These are phyloP conservation scores for Leptomonas pyrrhocoris DNA, from an alignment of 208 protist genomes.

Conservation along the genomic window DNA sequence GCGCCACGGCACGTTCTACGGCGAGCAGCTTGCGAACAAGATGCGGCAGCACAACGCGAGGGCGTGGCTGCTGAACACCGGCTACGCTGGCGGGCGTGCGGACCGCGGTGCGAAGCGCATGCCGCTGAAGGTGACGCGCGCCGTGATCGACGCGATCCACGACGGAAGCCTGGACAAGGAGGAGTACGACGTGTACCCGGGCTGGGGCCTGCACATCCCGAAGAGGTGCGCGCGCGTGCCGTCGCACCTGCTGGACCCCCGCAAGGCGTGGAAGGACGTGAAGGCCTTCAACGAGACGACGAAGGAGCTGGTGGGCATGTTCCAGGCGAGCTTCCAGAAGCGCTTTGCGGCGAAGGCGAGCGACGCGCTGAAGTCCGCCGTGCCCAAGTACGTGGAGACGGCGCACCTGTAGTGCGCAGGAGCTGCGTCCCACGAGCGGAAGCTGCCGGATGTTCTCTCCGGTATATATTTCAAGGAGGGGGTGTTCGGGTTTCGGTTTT, in stretches of 20 bases:
- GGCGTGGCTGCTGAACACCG: conserved; percentile 96
- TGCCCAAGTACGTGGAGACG: conserved; percentile 75
- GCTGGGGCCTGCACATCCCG: conserved; percentile 93
- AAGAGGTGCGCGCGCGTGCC: conserved; percentile 77
- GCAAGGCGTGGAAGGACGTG: conserved; percentile 90
- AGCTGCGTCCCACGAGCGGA: too few species aligned
- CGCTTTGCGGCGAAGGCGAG: conserved; percentile 87
- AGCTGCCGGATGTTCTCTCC: too few species aligned
- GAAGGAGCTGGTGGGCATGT: conserved; percentile 90
- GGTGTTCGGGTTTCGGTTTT: too few species aligned
- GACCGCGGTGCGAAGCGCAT: conserved; percentile 91
- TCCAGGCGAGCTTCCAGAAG: conserved; percentile 92
- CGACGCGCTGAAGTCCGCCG: conserved; percentile 76
- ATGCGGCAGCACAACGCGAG: conserved; percentile 82
- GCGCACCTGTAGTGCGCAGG: conserved; percentile 35
- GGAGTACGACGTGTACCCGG: conserved; percentile 67
- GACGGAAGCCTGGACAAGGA: conserved; percentile 86
- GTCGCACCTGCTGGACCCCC: conserved; percentile 88
- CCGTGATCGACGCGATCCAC: conserved; percentile 97
- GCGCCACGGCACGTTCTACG: conserved; percentile 96
- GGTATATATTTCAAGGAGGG: too few species aligned
- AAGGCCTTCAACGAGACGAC: conserved; percentile 78
- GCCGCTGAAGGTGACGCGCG: conserved; percentile 92
- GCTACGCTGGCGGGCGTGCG: conserved; percentile 89
- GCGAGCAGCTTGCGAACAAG: conserved; percentile 95